Conservation (phyloP, 2,329 filamentous ascomycete genomes). For the Phaeomoniella chlamydospora region DNA sequence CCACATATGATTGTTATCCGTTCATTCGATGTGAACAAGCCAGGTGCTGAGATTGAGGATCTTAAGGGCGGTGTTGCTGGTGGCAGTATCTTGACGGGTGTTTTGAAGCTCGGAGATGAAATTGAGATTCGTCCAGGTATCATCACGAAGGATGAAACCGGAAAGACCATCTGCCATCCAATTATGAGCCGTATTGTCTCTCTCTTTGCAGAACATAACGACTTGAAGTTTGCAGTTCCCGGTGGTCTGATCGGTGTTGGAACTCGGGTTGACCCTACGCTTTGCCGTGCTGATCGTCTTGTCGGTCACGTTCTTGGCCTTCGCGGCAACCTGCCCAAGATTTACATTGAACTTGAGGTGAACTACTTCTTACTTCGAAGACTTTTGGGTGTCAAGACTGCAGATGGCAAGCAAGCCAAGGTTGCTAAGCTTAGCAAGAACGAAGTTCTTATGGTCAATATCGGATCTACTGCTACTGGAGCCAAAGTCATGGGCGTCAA, state of each 20-base stretch:
- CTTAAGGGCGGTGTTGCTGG: slow-evolving; percentile 97
- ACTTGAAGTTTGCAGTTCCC: slow-evolving; percentile 94
- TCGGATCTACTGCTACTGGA: slow-evolving; percentile 91
- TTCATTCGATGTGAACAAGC: slow-evolving; percentile 99
- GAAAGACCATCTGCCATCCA: slow-evolving; percentile 88
- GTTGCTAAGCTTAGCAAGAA: slow-evolving; percentile 97
- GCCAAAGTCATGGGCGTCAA: slow-evolving; percentile 96
- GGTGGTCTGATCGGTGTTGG: slow-evolving; percentile 97
- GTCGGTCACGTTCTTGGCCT: slow-evolving; percentile 96
- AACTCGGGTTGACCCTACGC: slow-evolving; percentile 90
- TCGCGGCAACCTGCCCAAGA: slow-evolving; percentile 83
- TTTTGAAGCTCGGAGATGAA: slow-evolving; percentile 92
- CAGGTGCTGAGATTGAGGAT: slow-evolving; percentile 95
- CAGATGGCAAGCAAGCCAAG: slow-evolving; percentile 98
- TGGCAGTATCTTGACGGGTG: slow-evolving; percentile 90
- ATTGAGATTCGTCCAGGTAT: slow-evolving; percentile 99
- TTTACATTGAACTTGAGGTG: slow-evolving; percentile 96
- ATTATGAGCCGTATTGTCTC: slow-evolving; percentile 93
- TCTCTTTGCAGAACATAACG: slow-evolving; percentile 94
- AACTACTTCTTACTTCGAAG: slow-evolving; percentile 97
- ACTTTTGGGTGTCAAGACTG: slow-evolving; percentile 89
- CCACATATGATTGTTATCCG: slow-evolving; percentile 99
- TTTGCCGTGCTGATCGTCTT: slow-evolving; percentile 96
- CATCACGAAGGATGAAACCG: slow-evolving; percentile 85
- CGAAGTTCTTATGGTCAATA: slow-evolving; percentile 99